A percentile compares a stretch with the other conserved stretches of the same genome.
These are phyloP conservation scores for Ascochyta fabae DNA, from an alignment of 2,329 filamentous ascomycete genomes.

Conservation along the genomic window DNA sequence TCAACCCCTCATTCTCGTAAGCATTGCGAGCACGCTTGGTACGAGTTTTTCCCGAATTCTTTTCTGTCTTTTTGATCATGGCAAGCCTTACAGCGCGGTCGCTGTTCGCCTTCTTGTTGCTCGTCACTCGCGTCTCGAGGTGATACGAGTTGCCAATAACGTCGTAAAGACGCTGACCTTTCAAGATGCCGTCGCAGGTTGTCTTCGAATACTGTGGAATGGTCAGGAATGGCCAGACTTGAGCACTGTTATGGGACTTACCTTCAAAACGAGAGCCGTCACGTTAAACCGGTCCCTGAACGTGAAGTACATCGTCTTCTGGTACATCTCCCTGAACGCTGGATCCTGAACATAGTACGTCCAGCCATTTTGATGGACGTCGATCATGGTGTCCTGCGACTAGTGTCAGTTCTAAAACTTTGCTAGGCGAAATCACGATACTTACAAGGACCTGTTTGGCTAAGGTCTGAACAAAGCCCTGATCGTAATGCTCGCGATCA, in stretches of 20 bases:
- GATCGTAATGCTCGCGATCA: not conserved
- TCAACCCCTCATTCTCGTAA: too few relatives aligned
- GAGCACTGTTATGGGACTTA: not conserved
- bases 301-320: not conserved
- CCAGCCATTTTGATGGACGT: not conserved
- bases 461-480: not conserved
- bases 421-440: too few relatives aligned
- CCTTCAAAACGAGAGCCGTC: not conserved
- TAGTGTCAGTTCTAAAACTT: not conserved
- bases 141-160: not conserved
- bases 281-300: constrained; percentile 2
- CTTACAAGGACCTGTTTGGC: not conserved
- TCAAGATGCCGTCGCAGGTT: not conserved
- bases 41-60: too few relatives aligned
- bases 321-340: not conserved
- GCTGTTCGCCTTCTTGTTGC: not conserved
- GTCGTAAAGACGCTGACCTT: not conserved
- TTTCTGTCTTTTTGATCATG: too few relatives aligned
- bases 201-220: not conserved
- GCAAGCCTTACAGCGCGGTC: too few relatives aligned
- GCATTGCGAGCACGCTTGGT: too few relatives aligned
- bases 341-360: not conserved
- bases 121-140: not conserved
- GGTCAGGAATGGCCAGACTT: not conserved
- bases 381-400: not conserved